These are phyloP conservation scores for Kurtzmaniella cleridarum DNA, from an alignment of 805 yeast genomes.

Conservation along the genomic window DNA sequence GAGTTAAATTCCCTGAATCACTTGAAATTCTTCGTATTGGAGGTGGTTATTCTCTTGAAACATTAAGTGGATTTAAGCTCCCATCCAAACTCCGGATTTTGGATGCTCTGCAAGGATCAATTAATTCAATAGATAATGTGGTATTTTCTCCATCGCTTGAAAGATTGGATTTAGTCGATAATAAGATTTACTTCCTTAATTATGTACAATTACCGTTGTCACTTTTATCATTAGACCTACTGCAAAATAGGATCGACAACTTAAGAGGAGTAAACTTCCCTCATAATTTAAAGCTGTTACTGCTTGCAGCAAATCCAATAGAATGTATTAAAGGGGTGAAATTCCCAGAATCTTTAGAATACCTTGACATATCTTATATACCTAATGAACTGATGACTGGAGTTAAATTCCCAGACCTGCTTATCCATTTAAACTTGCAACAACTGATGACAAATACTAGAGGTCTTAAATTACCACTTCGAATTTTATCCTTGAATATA, in stretches of 20 bases:
- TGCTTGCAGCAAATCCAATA: constrained; percentile 34
- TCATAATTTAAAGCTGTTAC: constrained; percentile 20
- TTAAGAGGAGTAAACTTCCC: constrained; percentile 36
- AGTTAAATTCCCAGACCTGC: constrained; percentile 39
- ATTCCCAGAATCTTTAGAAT: constrained; percentile 32
- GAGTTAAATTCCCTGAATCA: constrained; percentile 33
- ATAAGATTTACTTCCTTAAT: constrained; percentile 33
- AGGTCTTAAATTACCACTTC: constrained; percentile 35
- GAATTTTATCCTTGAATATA: constrained; percentile 24
- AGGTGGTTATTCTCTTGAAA: constrained; percentile 34
- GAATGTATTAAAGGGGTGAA: constrained; percentile 37
- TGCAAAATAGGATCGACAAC: constrained; percentile 36
- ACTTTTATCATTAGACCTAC: constrained; percentile 27
- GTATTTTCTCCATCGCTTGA: constrained; percentile 29
- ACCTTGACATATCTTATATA: constrained; percentile 35
- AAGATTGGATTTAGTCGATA: constrained; percentile 29
- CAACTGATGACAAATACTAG: constrained; percentile 41
- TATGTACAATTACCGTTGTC: constrained; percentile 33
- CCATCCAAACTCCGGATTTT: constrained; percentile 26
- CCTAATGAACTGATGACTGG: constrained; percentile 45
- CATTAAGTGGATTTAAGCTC: constrained; percentile 35
- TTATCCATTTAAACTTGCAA: constrained; percentile 32
- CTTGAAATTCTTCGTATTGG: constrained; percentile 34
- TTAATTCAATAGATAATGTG: constrained; percentile 31
- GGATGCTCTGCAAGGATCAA: constrained; percentile 28